A percentile compares a stretch with the other conserved stretches of the same genome.
These are phyloP conservation scores for Athelia sp. DNA, from an alignment of 1,284 basidiomycete genomes.

Conservation along the genomic window DNA sequence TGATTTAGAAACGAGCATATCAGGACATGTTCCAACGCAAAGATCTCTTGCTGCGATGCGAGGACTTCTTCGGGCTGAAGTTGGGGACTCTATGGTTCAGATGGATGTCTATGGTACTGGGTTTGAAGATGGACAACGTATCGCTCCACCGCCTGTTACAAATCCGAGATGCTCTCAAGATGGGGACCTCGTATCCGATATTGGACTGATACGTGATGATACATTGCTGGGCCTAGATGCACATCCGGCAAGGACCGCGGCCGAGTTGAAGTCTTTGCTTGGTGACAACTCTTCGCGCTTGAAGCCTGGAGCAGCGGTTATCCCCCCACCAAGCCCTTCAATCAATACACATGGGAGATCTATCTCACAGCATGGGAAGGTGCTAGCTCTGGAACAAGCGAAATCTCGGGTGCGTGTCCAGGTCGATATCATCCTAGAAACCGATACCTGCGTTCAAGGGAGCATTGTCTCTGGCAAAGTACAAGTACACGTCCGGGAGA, in stretches of 20 bases:
- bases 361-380: too few relatives aligned
- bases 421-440: conserved; percentile 78
- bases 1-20: too few relatives aligned
- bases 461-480: conserved; percentile 71
- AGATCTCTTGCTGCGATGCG: conserved; percentile 44
- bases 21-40: conserved; percentile 18
- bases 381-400: conserved; percentile 55
- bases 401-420: conserved; percentile 73
- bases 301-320: conserved; percentile 45
- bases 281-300: conserved; percentile 54
- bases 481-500: conserved; percentile 64
- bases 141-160: conserved; percentile 24
- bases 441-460: conserved; percentile 79
- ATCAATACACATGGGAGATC: conserved; percentile 6
- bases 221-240: conserved; percentile 47
- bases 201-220: conserved; percentile 38
- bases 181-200: conserved; percentile 10
- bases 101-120: conserved; percentile 28
- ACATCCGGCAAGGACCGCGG: conserved; percentile 40
- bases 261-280: conserved; percentile 55
- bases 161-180: conserved; percentile 5
- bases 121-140: conserved; percentile 32
- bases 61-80: conserved; percentile 37
- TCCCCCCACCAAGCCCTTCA: conserved; percentile 20
- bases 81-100: conserved; percentile 38